Evolutionary conservation across 345 rosid species (phyloP).

Genomic region (Populus ilicifolia): DNA sequence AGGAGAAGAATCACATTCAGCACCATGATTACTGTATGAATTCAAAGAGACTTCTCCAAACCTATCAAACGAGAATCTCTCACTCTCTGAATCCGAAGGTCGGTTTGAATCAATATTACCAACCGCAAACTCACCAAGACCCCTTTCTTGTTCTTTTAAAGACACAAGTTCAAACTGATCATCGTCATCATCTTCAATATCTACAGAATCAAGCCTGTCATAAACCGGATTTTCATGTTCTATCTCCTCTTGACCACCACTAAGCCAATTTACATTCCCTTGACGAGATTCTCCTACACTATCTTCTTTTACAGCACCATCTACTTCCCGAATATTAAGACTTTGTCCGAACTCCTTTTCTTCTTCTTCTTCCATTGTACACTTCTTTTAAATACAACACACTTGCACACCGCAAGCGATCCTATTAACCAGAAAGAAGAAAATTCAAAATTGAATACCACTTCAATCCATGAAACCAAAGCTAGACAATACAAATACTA

Average conservation of each 20-base stretch:
- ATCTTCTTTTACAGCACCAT: slow-evolving; percentile 36
- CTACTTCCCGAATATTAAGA: slow-evolving; percentile 19
- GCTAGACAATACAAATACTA: not conserved
- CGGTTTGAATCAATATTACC: slow-evolving; percentile 32
- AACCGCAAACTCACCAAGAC: slow-evolving; percentile 28
- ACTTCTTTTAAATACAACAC: slow-evolving; percentile 16
- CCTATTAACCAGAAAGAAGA: slow-evolving; percentile 24
- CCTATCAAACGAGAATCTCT: slow-evolving; percentile 32
- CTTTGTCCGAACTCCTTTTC: slow-evolving; percentile 44
- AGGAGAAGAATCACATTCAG: slow-evolving; percentile 42
- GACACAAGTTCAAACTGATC: slow-evolving; percentile 83
- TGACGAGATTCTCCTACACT: slow-evolving; percentile 34
- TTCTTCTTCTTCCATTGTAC: slow-evolving; percentile 70
- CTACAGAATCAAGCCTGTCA: slow-evolving; percentile 32
- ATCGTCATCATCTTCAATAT: slow-evolving; percentile 40
- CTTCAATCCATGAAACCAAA: not conserved
- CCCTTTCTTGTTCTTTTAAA: slow-evolving; percentile 60
- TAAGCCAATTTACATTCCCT: slow-evolving; percentile 26
- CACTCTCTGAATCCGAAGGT: slow-evolving; percentile 42
- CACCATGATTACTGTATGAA: slow-evolving; percentile 25
- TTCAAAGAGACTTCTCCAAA: slow-evolving; percentile 34
- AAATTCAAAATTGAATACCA: slow-evolving; percentile 1
- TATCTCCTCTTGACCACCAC: slow-evolving; percentile 25
- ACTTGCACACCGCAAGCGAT: slow-evolving; percentile 30
- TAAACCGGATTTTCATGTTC: slow-evolving; percentile 19